phyloP scores from a whole-genome alignment of 768 basidiomycete genomes.

The Auricularia auricula-judae region DNA sequence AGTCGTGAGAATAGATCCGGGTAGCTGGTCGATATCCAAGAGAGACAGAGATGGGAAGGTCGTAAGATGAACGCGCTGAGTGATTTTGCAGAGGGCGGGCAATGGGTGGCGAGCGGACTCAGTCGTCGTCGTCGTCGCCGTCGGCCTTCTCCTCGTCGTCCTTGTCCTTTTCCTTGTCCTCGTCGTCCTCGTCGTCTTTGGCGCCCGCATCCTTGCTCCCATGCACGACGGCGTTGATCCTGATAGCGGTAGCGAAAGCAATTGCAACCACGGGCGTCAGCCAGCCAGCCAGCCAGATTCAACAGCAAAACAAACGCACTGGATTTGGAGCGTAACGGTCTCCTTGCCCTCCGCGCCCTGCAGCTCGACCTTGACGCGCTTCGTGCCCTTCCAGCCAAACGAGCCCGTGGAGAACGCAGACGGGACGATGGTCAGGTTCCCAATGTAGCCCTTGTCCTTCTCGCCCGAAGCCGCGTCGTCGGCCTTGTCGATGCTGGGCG shows the following conservation, averaged over 20 bases:
- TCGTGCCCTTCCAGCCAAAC: slow-evolving; percentile 77
- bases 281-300: neutral
- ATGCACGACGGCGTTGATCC: slow-evolving; percentile 67
- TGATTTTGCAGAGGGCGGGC: no score
- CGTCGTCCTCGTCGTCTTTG: slow-evolving; percentile 3
- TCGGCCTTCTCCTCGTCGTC: slow-evolving; percentile 3
- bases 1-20: no score
- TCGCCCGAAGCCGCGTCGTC: slow-evolving; percentile 21
- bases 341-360: slow-evolving; percentile 38
- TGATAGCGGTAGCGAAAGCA: slow-evolving; percentile 14
- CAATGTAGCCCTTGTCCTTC: slow-evolving; percentile 52
- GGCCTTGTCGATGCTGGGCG: slow-evolving; percentile 29
- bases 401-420: slow-evolving; percentile 61
- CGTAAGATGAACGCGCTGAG: no score
- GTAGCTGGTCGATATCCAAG: no score
- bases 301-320: slow-evolving; percentile 34
- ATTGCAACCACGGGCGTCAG: no score
- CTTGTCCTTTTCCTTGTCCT: slow-evolving; percentile 2
- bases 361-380: slow-evolving; percentile 55
- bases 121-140: neutral
- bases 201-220: slow-evolving; percentile 47
- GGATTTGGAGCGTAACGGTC: slow-evolving; percentile 63
- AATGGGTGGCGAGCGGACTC: neutral
- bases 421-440: slow-evolving; percentile 43
- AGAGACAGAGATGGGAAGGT: no score